These are phyloP conservation scores for Kodamaea sp. DNA, from an alignment of 1,139 yeast species.

Conservation along the genomic window DNA sequence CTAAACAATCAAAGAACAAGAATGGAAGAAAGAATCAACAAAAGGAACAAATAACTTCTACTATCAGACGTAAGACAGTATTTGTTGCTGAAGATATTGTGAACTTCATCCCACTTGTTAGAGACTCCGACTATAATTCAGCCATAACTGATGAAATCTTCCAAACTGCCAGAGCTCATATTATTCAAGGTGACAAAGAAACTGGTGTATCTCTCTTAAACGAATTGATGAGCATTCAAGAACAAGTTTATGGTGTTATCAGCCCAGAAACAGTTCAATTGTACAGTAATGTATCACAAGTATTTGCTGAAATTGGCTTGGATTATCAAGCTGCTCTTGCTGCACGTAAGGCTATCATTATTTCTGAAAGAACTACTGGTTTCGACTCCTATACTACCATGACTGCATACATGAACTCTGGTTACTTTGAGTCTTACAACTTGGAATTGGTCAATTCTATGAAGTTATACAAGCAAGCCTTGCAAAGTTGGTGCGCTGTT, in stretches of 20 bases:
- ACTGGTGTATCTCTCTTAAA: constrained; percentile 56
- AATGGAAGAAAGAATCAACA: constrained; percentile 32
- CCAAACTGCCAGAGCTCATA: constrained; percentile 60
- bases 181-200: constrained; percentile 41
- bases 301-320: constrained; percentile 61
- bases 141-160: constrained; percentile 73
- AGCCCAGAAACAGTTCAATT: constrained; percentile 78
- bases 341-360: constrained; percentile 67
- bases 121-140: constrained; percentile 66
- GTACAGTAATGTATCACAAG: constrained; percentile 61
- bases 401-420: constrained; percentile 70
- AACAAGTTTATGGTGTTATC: constrained; percentile 79
- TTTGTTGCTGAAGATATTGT: constrained; percentile 63
- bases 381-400: constrained; percentile 75
- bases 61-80: constrained; percentile 30
- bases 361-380: constrained; percentile 79
- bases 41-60: constrained; percentile 13
- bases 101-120: constrained; percentile 68
- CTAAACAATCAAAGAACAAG: constrained; percentile 25
- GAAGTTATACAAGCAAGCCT: constrained; percentile 57
- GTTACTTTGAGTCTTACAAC: constrained; percentile 63
- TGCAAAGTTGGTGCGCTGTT: constrained; percentile 52
- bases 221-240: constrained; percentile 71
- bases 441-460: constrained; percentile 61
- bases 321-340: constrained; percentile 60